Percentiles rank a stretch among this genome's conserved stretches.
Evolutionary conservation across 1,139 yeast genomes (phyloP).

Genomic region (Saccharomyces pastorianus): DNA sequence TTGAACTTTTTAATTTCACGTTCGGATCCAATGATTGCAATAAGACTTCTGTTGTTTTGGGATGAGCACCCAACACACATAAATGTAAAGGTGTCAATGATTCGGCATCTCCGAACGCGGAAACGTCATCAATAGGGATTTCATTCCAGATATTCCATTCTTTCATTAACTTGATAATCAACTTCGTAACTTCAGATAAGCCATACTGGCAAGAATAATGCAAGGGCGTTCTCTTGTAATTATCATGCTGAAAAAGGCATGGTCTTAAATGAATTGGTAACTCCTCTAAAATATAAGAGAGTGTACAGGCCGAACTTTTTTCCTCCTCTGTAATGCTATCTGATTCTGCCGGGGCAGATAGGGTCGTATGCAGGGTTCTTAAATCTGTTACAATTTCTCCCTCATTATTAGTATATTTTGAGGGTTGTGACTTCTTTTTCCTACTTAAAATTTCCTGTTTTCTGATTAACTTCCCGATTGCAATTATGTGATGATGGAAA

Average conservation of each 20-base stretch:
- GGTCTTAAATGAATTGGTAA: conserved; percentile 46
- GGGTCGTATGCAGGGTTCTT: background rate
- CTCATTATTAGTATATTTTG: background rate
- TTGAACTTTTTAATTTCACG: conserved; percentile 39
- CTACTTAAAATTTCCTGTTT: background rate
- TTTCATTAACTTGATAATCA: conserved; percentile 46
- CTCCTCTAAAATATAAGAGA: conserved; percentile 41
- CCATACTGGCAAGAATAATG: conserved; percentile 92
- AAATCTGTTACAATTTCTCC: background rate
- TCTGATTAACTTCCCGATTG: conserved; percentile 48
- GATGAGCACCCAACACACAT: conserved; percentile 77
- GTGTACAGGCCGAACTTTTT: conserved; percentile 6
- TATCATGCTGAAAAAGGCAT: conserved; percentile 58
- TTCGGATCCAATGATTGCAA: conserved; percentile 40
- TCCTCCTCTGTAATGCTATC: conserved; percentile 18
- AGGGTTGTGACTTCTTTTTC: background rate
- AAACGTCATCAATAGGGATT: conserved; percentile 50
- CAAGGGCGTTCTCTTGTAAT: conserved; percentile 73
- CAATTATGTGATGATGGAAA: conserved; percentile 73
- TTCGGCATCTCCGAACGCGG: conserved; percentile 78
- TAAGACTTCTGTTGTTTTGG: conserved; percentile 60
- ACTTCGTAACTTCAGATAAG: conserved; percentile 50
- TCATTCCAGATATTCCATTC: conserved; percentile 46
- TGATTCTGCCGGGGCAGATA: background rate
- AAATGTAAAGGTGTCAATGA: conserved; percentile 74